Conservation (phyloP, 768 basidiomycete genomes). For the Pleurotus giganteus region DNA sequence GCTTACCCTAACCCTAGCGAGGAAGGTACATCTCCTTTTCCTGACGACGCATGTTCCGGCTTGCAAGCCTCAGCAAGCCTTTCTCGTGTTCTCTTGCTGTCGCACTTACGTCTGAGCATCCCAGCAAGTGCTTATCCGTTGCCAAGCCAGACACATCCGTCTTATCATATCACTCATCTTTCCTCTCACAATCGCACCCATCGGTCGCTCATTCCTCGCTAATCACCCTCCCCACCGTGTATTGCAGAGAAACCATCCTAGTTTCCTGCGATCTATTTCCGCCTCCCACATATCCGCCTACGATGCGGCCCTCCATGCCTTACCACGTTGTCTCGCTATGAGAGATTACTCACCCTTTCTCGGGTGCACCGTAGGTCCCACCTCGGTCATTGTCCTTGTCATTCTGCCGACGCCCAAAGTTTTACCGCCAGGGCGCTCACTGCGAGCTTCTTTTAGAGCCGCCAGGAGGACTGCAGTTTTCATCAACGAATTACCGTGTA, state of each 20-base stretch:
- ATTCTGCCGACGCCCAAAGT: no score
- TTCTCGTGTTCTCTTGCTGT: constrained; percentile 4
- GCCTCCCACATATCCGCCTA: constrained; percentile 1
- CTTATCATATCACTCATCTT: neutral
- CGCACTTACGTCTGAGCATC: neutral
- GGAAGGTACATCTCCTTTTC: neutral
- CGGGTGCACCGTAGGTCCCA: neutral
- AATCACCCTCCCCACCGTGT: neutral
- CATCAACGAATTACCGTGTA: no score
- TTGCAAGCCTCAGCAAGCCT: neutral
- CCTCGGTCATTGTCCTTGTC: neutral
- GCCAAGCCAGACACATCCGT: constrained; percentile 1
- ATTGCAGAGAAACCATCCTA: neutral
- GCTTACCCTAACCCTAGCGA: neutral
- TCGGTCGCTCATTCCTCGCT: neutral
- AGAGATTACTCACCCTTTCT: neutral
- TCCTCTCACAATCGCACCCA: neutral
- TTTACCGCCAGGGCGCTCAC: no score
- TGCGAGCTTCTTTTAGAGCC: no score
- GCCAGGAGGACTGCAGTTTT: no score
- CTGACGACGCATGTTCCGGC: neutral
- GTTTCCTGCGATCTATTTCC: constrained; percentile 11
- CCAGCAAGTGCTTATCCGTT: neutral
- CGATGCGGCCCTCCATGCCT: constrained; percentile 4
- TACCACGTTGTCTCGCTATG: neutral